Base-by-base conservation (phyloP, 2,329 filamentous ascomycete species). In the Aspergillus pseudoviridinutans region DNA sequence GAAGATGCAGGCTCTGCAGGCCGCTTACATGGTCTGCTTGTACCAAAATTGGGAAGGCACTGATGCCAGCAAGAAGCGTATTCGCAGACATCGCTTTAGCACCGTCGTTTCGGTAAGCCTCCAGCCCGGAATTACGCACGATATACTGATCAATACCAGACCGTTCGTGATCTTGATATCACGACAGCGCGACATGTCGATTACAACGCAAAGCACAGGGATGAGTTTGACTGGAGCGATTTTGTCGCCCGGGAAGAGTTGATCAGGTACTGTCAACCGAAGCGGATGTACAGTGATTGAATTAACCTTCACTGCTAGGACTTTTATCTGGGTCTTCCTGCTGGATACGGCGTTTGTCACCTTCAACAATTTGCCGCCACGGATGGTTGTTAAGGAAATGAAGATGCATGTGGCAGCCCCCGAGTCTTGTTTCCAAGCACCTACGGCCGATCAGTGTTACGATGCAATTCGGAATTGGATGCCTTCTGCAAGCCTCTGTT, bases 291-390 rank as follows among this genome's bases (percentile, higher is more conserved):
- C 32, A 17, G 32, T 7, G 32, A 17, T 38, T 38, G 14, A 38
- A 2, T 38, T 38, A 22, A 56, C n/a, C 1, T 42, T 25, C 10
- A 24, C 22, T 14, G 6, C 22, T 20, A 64, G 64, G 8, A n/a
- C 61, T 1, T 69, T 76, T 32, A 60, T 68, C 2, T 76, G 68
- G 66, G 67, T 75, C 4, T 75, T 74, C 27, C 58, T 77, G 4
- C 58, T 77, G 12, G 75, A 77, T 52, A 71, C 74, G 0, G 72
- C 72, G 0, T 77, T 76, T 53, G 69, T 74, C 28, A 76, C 75
- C 12, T 76, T 77, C 62, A 76, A 77, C 63, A 77, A 77, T 41
- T 57, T 73, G 0, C 74, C 75, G 1, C 74, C 74, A n/a, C 66
- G 74, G 12, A 72, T 77, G 68, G 70, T 74, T 0, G 70, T 75